Base-by-base conservation (phyloP, 805 yeast species). In the Candida pseudofarinosa region DNA sequence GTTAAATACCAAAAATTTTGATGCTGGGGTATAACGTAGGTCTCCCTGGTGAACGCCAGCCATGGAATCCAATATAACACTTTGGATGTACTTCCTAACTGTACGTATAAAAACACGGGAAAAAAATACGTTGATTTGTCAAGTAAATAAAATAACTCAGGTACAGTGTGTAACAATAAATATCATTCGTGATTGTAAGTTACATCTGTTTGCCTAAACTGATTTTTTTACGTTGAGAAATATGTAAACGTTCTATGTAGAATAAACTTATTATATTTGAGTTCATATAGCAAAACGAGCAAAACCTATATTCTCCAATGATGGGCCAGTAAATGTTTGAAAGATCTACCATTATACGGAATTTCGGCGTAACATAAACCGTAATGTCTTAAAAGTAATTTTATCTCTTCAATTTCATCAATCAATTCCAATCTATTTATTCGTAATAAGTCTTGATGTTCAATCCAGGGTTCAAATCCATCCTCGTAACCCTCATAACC, bases 341-440 rank as follows among this genome's bases (percentile, higher is more conserved):
- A 45, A 17, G 33, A 30, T 14, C 26, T 5, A 10, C 10, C 28
- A 6, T 37, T 20, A 2, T 35, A 19, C 16, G 41, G 37, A 28
- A 38, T 47, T 19, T 63, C 69, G 4, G 58, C 65, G 42, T 58
- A 65, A 13, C 59, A 54, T 31, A 79, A 58, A 36, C 81, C 70
- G 52, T 85, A 85, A 58, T 85, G 95, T 30, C 65, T 63, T 46
- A 83, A 73, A 37, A 85, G 65, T 33, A 85, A 62, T 41, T 68
- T 60, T 56, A 85, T 71, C 52, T 85, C 95, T 59, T 85, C 95
- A 3, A 83, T 59, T 58, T 85, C 95, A 58, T 85, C 95, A 16
- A 86, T 67, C 49, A 84, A 63, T 58, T 86, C 93, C 32, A 85
- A 66, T 17, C 62, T 49, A 42, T 71, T 67, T 1, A 85, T 72